Conservation (phyloP, 805 yeast species). For the Yamadazyma philogaea region DNA sequence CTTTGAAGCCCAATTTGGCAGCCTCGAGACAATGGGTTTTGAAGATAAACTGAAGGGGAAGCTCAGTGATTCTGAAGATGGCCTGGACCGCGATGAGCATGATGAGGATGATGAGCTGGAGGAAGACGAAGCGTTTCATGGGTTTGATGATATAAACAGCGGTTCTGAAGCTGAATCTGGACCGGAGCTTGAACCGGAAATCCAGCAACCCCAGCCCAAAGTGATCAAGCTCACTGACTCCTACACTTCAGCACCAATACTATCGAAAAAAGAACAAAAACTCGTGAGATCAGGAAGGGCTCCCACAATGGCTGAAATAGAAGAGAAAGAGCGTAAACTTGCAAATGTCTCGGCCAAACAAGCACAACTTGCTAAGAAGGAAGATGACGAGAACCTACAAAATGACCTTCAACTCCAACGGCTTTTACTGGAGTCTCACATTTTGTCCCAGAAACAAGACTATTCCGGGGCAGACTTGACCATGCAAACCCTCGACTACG, state of each 20-base stretch:
- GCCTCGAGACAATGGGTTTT: conserved; percentile 46
- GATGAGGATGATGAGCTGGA: conserved; percentile 11
- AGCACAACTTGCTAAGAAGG: conserved; percentile 33
- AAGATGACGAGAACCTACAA: conserved; percentile 51
- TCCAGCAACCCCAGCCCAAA: conserved; percentile 28
- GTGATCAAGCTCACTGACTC: conserved; percentile 48
- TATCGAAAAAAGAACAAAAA: conserved; percentile 49
- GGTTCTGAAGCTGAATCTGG: conserved; percentile 17
- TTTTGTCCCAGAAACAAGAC: conserved; percentile 42
- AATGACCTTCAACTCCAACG: conserved; percentile 74
- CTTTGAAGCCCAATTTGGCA: conserved; percentile 65
- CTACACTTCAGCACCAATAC: conserved; percentile 24
- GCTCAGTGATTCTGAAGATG: conserved; percentile 19
- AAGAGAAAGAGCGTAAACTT: conserved; percentile 22
- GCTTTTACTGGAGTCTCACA: conserved; percentile 68
- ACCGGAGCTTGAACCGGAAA: conserved; percentile 16
- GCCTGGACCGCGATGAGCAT: conserved; percentile 16
- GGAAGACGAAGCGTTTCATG: conserved; percentile 15
- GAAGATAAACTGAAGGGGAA: conserved; percentile 26
- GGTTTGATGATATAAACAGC: conserved; percentile 10
- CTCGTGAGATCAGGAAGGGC: conserved; percentile 60
- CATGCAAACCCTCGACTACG: conserved; percentile 56
- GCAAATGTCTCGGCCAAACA: conserved; percentile 33
- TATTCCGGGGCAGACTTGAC: conserved; percentile 70
- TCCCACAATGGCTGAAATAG: conserved; percentile 40